Evolutionary conservation across 2,329 filamentous ascomycete species (phyloP).

Genomic region (Tolypocladium tundrense): DNA sequence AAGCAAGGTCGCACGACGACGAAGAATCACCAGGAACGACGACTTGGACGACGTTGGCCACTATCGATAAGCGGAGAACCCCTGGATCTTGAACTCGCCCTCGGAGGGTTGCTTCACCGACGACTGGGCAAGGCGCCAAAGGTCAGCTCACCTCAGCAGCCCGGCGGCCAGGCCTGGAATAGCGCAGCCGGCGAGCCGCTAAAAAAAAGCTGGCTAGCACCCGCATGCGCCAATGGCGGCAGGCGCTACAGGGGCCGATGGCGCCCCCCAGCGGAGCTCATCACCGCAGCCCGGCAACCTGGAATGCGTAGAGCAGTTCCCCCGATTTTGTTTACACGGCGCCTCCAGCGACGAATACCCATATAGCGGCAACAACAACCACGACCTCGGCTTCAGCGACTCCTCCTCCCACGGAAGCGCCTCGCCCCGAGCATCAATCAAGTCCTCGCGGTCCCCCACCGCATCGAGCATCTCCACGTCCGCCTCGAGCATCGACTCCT

Average conservation of each 20-base stretch:
- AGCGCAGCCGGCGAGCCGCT: not conserved
- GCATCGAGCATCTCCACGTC: slow-evolving; percentile 10
- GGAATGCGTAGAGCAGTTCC: slow-evolving; percentile 24
- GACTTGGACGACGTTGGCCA: too few species aligned
- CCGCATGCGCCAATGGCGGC: slow-evolving; percentile 5
- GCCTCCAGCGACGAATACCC: slow-evolving; percentile 8
- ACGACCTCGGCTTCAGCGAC: not conserved
- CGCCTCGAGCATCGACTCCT: slow-evolving; percentile 12
- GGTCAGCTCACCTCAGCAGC: not conserved
- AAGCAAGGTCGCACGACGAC: not conserved
- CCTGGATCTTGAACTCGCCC: not conserved
- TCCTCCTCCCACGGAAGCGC: not conserved
- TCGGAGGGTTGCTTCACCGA: not conserved
- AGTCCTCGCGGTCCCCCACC: slow-evolving; percentile 1
- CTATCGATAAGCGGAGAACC: not conserved
- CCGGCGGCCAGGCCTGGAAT: not conserved
- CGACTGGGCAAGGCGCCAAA: not conserved
- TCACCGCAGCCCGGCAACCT: slow-evolving; percentile 26
- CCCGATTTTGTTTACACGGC: slow-evolving; percentile 34
- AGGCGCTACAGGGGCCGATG: not conserved
- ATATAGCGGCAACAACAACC: not conserved
- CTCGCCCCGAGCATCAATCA: not conserved
- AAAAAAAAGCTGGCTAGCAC: not conserved
- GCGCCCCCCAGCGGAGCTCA: slow-evolving; percentile 9
- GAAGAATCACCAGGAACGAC: not conserved